Percentiles rank a stretch among this genome's conserved stretches.
Evolutionary conservation across 805 yeast species (phyloP).

Genomic region (Saturnispora silvae): DNA sequence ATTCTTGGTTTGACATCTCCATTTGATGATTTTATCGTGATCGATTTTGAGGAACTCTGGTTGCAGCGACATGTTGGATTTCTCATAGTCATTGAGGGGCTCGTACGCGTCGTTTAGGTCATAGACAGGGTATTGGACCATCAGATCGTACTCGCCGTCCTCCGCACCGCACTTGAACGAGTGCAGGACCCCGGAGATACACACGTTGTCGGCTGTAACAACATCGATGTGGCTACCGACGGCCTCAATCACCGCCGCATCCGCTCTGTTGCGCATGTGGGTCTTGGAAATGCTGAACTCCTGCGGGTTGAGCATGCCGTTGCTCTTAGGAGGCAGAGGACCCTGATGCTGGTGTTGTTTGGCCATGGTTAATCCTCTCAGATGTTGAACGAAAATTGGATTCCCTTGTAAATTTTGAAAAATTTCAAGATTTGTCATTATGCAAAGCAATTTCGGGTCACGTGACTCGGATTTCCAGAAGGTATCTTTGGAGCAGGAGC

Average conservation of each 20-base stretch:
- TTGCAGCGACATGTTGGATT: slow-evolving; percentile 7
- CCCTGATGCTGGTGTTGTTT: too few relatives aligned
- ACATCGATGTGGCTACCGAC: slow-evolving; percentile 49
- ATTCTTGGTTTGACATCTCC: too few relatives aligned
- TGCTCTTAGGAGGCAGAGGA: too few relatives aligned
- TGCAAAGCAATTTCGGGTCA: too few relatives aligned
- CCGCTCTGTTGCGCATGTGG: slow-evolving; percentile 44
- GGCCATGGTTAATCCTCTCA: background rate
- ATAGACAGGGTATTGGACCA: slow-evolving; percentile 41
- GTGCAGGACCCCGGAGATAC: slow-evolving; percentile 47
- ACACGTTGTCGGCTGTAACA: slow-evolving; percentile 38
- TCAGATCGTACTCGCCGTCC: slow-evolving; percentile 39
- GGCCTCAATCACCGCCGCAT: slow-evolving; percentile 45
- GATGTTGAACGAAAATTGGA: background rate
- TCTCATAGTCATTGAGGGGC: slow-evolving; percentile 29
- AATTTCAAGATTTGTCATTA: too few relatives aligned
- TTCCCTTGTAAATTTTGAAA: background rate
- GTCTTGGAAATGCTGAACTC: slow-evolving; percentile 22
- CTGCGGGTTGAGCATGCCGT: slow-evolving; percentile 13
- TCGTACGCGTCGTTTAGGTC: slow-evolving; percentile 28
- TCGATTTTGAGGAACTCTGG: slow-evolving; percentile 8
- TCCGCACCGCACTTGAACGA: slow-evolving; percentile 35
- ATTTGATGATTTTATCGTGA: slow-evolving; percentile 6
- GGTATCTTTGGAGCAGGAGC: too few relatives aligned
- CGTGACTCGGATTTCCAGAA: too few relatives aligned